These are phyloP conservation scores for Neonectria sp. DNA, from an alignment of 2,329 filamentous ascomycete species.

Conservation along the genomic window DNA sequence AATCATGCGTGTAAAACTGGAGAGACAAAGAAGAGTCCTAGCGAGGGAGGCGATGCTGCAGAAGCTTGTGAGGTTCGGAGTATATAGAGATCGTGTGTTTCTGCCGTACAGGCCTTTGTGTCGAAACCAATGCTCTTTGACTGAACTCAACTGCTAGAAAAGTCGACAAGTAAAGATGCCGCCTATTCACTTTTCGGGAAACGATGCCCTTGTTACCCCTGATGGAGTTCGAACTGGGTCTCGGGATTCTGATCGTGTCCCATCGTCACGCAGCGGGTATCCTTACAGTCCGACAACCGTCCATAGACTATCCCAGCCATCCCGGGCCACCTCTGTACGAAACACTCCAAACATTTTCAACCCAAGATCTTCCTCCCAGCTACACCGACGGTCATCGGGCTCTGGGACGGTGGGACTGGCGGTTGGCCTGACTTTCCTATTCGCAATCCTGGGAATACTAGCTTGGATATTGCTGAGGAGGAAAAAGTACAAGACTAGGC, in stretches of 20 bases:
- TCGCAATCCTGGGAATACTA: conserved; percentile 1
- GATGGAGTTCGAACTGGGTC: not conserved
- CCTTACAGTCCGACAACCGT: not conserved
- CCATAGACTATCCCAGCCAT: not conserved
- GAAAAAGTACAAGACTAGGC: not conserved
- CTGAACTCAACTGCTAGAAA: not conserved
- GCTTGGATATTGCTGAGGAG: not conserved
- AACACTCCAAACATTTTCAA: not conserved
- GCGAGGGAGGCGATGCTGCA: not conserved
- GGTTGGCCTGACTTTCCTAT: conserved; percentile 5
- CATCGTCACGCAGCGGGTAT: not conserved
- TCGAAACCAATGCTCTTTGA: not conserved
- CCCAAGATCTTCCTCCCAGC: not conserved
- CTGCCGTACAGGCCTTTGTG: not conserved
- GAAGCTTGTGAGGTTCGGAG: not conserved
- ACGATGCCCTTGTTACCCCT: not conserved
- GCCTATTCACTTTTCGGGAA: conserved; percentile 6
- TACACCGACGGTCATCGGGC: conserved; percentile 16
- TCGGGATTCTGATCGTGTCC: not conserved
- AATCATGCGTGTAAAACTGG: not conserved
- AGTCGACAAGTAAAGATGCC: conserved; percentile 26
- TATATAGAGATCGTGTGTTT: conserved; percentile 8
- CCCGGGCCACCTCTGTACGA: not conserved
- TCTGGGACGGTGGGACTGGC: conserved; percentile 16
- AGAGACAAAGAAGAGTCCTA: not conserved